phyloP scores from a whole-genome alignment of 345 rosid genomes.

The Camelina sativa region DNA sequence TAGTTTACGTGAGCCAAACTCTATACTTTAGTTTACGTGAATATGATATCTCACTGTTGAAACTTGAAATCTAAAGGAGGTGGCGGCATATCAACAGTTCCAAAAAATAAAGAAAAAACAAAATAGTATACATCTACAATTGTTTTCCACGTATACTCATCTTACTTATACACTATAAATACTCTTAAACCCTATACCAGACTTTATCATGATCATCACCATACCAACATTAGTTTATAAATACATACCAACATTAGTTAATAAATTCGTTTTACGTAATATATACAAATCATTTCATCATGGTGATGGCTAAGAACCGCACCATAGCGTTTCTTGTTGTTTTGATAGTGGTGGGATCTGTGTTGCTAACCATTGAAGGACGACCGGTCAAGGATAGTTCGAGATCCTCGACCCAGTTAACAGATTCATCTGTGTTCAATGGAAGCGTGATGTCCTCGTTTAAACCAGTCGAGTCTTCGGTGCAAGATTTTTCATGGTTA shows the following conservation, averaged over 20 bases:
- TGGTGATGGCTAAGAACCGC: constrained; percentile 37
- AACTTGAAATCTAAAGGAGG: constrained; percentile 23
- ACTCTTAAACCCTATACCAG: constrained; percentile 17
- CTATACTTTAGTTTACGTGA: constrained; percentile 35
- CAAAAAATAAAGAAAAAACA: background rate
- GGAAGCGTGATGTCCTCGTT: constrained; percentile 35
- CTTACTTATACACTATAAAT: constrained; percentile 42
- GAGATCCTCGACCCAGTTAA: constrained; percentile 4
- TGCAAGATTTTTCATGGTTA: constrained; percentile 28
- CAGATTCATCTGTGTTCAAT: constrained; percentile 22
- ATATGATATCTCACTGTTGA: constrained; percentile 33
- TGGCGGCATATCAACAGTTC: constrained; percentile 43
- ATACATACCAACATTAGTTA: constrained; percentile 15
- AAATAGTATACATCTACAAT: background rate
- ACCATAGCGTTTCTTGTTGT: constrained; percentile 15
- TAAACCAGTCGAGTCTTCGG: constrained; percentile 21
- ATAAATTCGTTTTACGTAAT: background rate
- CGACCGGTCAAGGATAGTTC: constrained; percentile 32
- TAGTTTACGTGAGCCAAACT: constrained; percentile 19
- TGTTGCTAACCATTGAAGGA: constrained; percentile 39
- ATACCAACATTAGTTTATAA: no score
- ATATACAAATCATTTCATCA: constrained; percentile 21
- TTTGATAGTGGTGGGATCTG: constrained; percentile 25
- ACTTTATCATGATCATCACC: constrained; percentile 20
- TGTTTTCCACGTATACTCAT: background rate